Base-by-base conservation (phyloP, 331 rosid species). In the Pyracantha coccinea region DNA sequence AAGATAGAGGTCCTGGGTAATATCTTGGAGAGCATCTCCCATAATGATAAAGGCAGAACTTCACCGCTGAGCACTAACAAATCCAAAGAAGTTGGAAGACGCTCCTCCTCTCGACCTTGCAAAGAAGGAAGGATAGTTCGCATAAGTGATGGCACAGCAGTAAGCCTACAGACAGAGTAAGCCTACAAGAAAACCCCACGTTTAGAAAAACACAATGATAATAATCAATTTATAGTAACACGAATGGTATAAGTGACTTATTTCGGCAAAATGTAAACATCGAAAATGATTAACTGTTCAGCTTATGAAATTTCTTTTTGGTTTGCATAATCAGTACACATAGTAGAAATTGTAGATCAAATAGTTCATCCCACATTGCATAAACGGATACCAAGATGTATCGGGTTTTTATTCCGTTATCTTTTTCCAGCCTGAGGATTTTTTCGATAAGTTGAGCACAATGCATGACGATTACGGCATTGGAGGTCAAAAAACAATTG, bases 51-150 rank as follows among this genome's bases (percentile, higher is more conserved):
- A 33, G 96, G 84, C 62, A 93, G 80, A 78, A 67, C 76, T 88
- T 93, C 98, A 20, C 97, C 98, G 45, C 98, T 93, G 17, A 93
- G 89, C 69, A 93, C 88, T 69, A 93, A 90, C 80, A 93, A 76
- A 75, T 88, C 87, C 80, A 93, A 75, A 4, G 95, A 87, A 82
- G 76, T 57, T 70, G 64, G 71, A 80, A 78, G 66, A 64, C 58
- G 75, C 75, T 3, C 57, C 45, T 33, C 68, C 19, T 54, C 72
- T 29, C 38, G 77, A 80, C 76, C 81, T 80, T 78, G 89, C 70
- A 88, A 78, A 70, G 80, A 83, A 66, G 97, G 97, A 86, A 91
- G 90, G 70, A 93, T 80, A 45, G 85, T 71, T 85, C 88, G 88
- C 91, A 91, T 81, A 64, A 93, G 80, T 14, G 97, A 93, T 79